Conservation (phyloP, 306 rosid genomes). For the Luffa aegyptiaca region DNA sequence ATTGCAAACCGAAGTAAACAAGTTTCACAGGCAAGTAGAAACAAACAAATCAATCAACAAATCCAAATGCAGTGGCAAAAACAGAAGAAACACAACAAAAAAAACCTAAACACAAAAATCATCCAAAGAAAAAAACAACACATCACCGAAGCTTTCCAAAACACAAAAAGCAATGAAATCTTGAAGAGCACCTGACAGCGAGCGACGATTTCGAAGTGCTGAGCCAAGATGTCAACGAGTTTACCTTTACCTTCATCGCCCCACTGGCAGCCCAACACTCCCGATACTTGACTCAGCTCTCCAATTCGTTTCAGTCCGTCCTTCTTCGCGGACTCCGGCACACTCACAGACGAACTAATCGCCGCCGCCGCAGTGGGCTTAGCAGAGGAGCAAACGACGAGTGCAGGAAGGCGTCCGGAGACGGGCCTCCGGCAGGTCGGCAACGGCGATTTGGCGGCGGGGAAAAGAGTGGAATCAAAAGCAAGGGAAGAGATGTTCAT, state of each 20-base stretch:
- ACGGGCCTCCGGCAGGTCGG: slow-evolving; percentile 1
- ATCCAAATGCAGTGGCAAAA: no score
- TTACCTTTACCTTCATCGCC: slow-evolving; percentile 99
- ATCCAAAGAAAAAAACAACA: background rate
- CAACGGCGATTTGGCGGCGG: slow-evolving; percentile 17
- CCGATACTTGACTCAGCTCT: slow-evolving; percentile 72
- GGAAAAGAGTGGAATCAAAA: slow-evolving; percentile 35
- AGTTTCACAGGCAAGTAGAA: no score
- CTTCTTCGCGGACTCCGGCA: slow-evolving; percentile 25
- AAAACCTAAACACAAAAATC: background rate
- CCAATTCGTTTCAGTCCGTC: slow-evolving; percentile 36
- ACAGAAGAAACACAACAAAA: no score
- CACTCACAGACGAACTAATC: slow-evolving; percentile 38
- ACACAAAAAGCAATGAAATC: background rate
- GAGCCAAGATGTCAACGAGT: slow-evolving; percentile 81
- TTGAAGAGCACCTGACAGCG: slow-evolving; percentile 65
- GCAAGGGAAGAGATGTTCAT: slow-evolving; percentile 59
- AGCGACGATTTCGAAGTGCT: slow-evolving; percentile 84
- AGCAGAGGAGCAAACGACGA: slow-evolving; percentile 40
- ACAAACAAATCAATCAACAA: no score
- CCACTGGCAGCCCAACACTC: slow-evolving; percentile 91
- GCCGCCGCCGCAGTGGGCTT: slow-evolving; percentile 30
- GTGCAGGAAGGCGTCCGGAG: slow-evolving; percentile 1
- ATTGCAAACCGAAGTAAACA: no score
- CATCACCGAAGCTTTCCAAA: no score